These are phyloP conservation scores for Diaporthe capsici DNA, from an alignment of 2,329 filamentous ascomycete genomes.

Conservation along the genomic window DNA sequence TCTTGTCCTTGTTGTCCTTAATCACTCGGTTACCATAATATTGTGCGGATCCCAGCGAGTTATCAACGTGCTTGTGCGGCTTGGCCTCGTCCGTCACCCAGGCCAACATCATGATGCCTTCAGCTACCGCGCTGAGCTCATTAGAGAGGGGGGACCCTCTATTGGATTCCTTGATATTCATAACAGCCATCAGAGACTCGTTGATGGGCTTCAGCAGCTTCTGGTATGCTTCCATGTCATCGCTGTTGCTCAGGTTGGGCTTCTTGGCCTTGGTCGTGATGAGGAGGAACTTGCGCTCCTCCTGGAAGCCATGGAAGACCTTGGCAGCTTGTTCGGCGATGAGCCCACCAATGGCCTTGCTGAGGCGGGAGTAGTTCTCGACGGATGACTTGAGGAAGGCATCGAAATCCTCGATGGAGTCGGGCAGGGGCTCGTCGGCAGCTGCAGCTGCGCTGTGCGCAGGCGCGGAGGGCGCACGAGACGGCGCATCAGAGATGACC, in stretches of 20 bases:
- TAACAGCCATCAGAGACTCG: slow-evolving; percentile 82
- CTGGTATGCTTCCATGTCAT: slow-evolving; percentile 76
- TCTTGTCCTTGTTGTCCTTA: slow-evolving; percentile 88
- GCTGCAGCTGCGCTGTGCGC: slow-evolving; percentile 40
- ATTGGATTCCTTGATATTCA: slow-evolving; percentile 85
- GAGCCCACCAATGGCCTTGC: slow-evolving; percentile 81
- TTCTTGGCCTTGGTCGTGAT: slow-evolving; percentile 94
- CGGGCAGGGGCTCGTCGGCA: slow-evolving; percentile 73
- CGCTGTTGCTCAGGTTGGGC: slow-evolving; percentile 73
- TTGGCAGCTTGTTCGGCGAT: slow-evolving; percentile 81
- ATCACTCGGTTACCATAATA: slow-evolving; percentile 96
- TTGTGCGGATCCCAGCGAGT: slow-evolving; percentile 86
- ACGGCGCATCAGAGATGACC: slow-evolving; percentile 52
- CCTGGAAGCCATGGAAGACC: slow-evolving; percentile 78
- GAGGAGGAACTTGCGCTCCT: slow-evolving; percentile 89
- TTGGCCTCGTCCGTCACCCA: slow-evolving; percentile 91
- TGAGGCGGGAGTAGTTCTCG: slow-evolving; percentile 82
- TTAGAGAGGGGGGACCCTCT: slow-evolving; percentile 81
- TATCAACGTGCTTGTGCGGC: slow-evolving; percentile 87
- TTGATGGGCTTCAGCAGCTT: slow-evolving; percentile 90
- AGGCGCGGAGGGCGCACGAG: slow-evolving; percentile 56
- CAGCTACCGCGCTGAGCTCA: slow-evolving; percentile 88
- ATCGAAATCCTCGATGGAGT: slow-evolving; percentile 91
- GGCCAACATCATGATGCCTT: slow-evolving; percentile 89
- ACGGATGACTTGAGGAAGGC: slow-evolving; percentile 80